Conservation (phyloP, 306 rosid genomes). For the Neltuma alba region DNA sequence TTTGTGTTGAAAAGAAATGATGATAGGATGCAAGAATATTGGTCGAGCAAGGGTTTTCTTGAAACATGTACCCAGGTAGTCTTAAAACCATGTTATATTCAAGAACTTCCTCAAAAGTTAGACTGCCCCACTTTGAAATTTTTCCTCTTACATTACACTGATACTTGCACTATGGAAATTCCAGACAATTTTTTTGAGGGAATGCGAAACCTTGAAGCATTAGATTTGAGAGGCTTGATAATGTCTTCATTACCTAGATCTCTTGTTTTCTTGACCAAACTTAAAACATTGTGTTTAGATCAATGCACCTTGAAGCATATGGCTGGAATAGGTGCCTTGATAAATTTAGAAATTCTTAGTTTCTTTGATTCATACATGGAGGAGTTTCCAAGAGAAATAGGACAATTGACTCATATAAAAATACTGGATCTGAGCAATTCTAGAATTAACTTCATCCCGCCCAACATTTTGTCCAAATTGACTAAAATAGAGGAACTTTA, state of each 20-base stretch:
- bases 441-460: too few relatives aligned
- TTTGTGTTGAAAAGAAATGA: too few relatives aligned
- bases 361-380: background rate
- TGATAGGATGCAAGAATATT: too few relatives aligned
- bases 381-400: background rate
- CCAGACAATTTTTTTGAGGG: background rate
- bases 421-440: too few relatives aligned
- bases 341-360: background rate
- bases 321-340: too few relatives aligned
- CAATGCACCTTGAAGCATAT: too few relatives aligned
- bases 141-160: fast-evolving
- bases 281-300: too few relatives aligned
- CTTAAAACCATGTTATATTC: fast-evolving
- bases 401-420: too few relatives aligned
- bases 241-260: background rate
- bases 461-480: too few relatives aligned
- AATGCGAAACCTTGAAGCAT: too few relatives aligned
- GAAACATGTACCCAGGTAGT: too few relatives aligned
- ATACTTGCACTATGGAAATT: background rate
- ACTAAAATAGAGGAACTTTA: background rate
- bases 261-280: background rate
- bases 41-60: too few relatives aligned
- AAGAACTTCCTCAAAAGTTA: background rate
- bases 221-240: background rate
- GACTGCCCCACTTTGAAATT: background rate